Conservation (phyloP, 192 early-diverging fungal genomes). For the Podila epigama region DNA sequence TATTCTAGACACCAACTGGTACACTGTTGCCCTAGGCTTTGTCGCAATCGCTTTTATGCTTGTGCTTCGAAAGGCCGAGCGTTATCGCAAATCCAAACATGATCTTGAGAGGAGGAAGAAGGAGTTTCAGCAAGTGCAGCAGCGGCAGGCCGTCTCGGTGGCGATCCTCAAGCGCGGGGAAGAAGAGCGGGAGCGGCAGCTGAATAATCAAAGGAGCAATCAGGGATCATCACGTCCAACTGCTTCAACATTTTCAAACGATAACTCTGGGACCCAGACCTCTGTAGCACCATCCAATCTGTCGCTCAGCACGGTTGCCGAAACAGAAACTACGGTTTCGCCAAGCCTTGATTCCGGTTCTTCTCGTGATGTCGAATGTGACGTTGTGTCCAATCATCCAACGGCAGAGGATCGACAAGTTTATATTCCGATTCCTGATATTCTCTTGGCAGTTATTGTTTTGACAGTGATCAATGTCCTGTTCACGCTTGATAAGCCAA, state of each 20-base stretch:
- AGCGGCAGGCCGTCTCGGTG: conserved; percentile 27
- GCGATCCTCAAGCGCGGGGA: conserved; percentile 18
- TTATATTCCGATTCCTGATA: conserved; percentile 45
- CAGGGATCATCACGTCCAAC: not conserved
- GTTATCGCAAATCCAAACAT: conserved; percentile 16
- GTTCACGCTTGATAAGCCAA: conserved; percentile 41
- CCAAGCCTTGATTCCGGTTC: not conserved
- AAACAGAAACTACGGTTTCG: not conserved
- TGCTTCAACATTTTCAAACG: not conserved
- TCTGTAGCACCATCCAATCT: conserved; percentile 15
- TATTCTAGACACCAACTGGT: conserved; percentile 36
- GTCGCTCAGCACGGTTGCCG: conserved; percentile 19
- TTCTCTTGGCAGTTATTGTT: conserved; percentile 40
- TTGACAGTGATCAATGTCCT: conserved; percentile 29
- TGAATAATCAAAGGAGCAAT: conserved; percentile 12
- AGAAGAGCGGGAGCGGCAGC: conserved; percentile 18
- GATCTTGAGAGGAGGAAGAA: conserved; percentile 27
- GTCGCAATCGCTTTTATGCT: conserved; percentile 43
- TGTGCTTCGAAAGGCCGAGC: conserved; percentile 23
- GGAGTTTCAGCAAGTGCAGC: conserved; percentile 30
- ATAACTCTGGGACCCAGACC: not conserved
- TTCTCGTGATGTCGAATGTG: too few species aligned
- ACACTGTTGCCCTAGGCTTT: conserved; percentile 28
- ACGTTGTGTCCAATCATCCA: too few species aligned
- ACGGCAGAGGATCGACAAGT: conserved; percentile 13